Base-by-base conservation (phyloP, 2,329 filamentous ascomycete species). In the Cercospora nicotianae region DNA sequence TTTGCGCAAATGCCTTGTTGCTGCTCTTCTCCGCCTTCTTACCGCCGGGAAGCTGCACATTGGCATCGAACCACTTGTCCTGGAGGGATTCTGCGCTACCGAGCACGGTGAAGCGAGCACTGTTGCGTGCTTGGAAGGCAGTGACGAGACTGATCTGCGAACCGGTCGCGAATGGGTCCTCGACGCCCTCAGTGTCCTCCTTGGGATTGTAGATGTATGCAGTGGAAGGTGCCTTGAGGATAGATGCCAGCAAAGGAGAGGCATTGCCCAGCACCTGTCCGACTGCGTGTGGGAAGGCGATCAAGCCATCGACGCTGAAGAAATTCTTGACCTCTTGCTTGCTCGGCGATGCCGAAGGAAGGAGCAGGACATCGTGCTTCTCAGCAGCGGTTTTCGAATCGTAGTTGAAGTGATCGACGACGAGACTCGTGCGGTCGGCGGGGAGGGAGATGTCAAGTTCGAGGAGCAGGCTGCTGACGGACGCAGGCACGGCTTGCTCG, bases 371-470 rank as follows among this genome's bases (percentile, higher is more conserved):
- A 81, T 98, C 93, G 81, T 99, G 95, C 77, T 89, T 87, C 72
- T 97, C 93, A 60, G 89, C 77, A 4, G 94, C 90, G 48, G 90
- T 92, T 33, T 87, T 74, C 66, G 86, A 85, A 77, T 98, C 94
- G 82, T 95, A 95, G 83, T 92, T 91, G 88, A 98, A 97, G 84
- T 99, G 95, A 81, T 98, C 95, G 69, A 98, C 90, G 5, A 97
- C 90, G 67, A 94, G 84, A 66, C 92, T 89, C 65, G 90, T 92
- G 76, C 94, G 92, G 81, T 97, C 94, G 39, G 88, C 82, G 45
- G 95, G 92, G n/a, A 97, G 87, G 73, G 89, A 85, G 76, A 99
- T 91, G 78, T 97, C 94, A 79, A 97, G 86, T 81, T 98, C 93
- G 75, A 91, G 84, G 62, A 98, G 91, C 66, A 96, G 85, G 51